Percentiles rank a stretch among this genome's conserved stretches.
These are phyloP conservation scores for Agrocybe pediades DNA, from an alignment of 768 basidiomycete genomes.

Conservation along the genomic window DNA sequence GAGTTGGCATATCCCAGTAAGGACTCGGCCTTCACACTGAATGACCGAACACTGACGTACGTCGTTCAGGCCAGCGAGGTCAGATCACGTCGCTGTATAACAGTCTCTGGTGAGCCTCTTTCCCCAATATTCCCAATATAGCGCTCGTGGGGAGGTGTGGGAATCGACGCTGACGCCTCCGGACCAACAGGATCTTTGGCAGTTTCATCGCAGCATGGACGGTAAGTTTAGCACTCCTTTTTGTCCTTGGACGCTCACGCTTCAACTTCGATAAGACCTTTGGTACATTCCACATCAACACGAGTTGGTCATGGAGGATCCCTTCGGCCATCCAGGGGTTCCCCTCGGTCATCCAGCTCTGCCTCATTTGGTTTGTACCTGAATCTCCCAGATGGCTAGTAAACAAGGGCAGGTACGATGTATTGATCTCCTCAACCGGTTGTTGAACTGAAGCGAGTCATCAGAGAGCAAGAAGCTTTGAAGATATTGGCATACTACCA, in stretches of 20 bases:
- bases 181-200: slow-evolving; percentile 15
- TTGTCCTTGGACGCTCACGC: not conserved
- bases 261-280: slow-evolving; percentile 19
- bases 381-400: slow-evolving; percentile 42
- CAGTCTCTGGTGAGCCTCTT: slow-evolving; percentile 27
- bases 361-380: slow-evolving; percentile 33
- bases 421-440: too few species aligned
- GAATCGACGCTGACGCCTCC: not conserved
- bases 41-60: not conserved
- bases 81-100: slow-evolving; percentile 24
- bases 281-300: slow-evolving; percentile 25
- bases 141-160: not conserved
- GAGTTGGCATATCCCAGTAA: slow-evolving; percentile 23
- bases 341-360: slow-evolving; percentile 29
- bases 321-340: slow-evolving; percentile 32
- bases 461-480: slow-evolving; percentile 8
- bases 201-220: slow-evolving; percentile 62
- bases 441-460: not conserved
- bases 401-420: slow-evolving; percentile 4
- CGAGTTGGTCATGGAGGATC: slow-evolving; percentile 34
- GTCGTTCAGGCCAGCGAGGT: slow-evolving; percentile 15
- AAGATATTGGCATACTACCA: slow-evolving; percentile 14
- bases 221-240: slow-evolving; percentile 12
- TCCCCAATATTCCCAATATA: not conserved
- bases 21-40: not conserved